A percentile compares a stretch with the other conserved stretches of the same genome.
phyloP scores from a whole-genome alignment of 2,329 filamentous ascomycete genomes.

The Alternaria triticimaculans region DNA sequence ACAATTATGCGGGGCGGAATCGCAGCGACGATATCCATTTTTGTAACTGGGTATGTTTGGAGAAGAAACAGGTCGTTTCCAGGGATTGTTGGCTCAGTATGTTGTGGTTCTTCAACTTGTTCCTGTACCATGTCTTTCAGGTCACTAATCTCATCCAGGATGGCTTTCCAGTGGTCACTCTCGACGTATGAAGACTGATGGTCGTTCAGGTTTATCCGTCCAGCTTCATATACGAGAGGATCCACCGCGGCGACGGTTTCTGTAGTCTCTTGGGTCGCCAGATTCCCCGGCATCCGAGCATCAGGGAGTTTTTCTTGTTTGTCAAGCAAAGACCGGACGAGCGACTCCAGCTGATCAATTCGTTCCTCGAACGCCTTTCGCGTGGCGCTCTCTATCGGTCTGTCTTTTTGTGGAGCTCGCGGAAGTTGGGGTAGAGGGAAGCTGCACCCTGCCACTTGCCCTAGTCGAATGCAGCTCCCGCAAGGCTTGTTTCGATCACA shows the following conservation, averaged over 20 bases:
- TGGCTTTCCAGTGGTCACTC: conserved; percentile 1
- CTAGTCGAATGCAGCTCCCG: background rate
- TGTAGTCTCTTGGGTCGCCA: background rate
- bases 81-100: background rate
- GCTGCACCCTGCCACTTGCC: background rate
- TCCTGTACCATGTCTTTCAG: background rate
- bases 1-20: background rate
- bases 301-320: background rate
- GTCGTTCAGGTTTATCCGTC: background rate
- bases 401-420: background rate
- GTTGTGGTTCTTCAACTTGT: background rate
- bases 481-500: background rate
- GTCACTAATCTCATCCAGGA: background rate
- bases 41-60: background rate
- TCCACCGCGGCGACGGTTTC: background rate
- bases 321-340: background rate
- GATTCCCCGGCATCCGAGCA: background rate
- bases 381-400: background rate
- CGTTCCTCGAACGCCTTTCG: background rate
- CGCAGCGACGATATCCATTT: background rate
- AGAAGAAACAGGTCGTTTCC: conserved; percentile 1
- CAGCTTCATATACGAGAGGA: background rate
- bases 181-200: background rate
- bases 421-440: background rate
- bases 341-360: background rate